Percentiles rank a stretch among this genome's conserved stretches.
phyloP scores from a whole-genome alignment of 257 asterid species.

The Mentha longifolia region DNA sequence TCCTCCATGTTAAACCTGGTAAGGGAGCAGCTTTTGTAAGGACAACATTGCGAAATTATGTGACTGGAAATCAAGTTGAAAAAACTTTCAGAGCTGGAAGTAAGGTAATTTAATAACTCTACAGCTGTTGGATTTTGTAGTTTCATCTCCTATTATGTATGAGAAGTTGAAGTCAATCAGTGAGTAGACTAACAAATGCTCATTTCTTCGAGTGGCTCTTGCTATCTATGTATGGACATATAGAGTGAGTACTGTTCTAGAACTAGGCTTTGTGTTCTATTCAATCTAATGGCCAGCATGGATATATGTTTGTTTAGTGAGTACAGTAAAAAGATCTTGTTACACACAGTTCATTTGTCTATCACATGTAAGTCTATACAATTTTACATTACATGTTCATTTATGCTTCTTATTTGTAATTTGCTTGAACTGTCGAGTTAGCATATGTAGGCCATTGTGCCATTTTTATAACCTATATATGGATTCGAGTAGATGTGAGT shows the following conservation, averaged over 20 bases:
- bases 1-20: slow-evolving; percentile 98
- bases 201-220: background rate
- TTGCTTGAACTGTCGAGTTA: background rate
- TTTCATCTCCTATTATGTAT: background rate
- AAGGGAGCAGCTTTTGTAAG: slow-evolving; percentile 96
- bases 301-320: slow-evolving; percentile 2
- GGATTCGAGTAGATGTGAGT: background rate
- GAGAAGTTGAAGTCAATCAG: slow-evolving; percentile 2
- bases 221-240: background rate
- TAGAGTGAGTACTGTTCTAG: background rate
- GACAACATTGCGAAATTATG: slow-evolving; percentile 76
- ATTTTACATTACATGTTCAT: background rate
- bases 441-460: background rate
- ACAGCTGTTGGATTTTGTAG: slow-evolving; percentile 21
- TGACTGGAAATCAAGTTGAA: slow-evolving; percentile 83
- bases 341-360: background rate
- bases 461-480: background rate
- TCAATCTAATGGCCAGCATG: slow-evolving; percentile 9
- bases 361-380: background rate
- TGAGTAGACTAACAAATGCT: slow-evolving; percentile 11
- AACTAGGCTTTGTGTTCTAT: background rate
- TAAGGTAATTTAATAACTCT: slow-evolving; percentile 56
- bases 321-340: background rate
- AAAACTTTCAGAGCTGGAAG: slow-evolving; percentile 97
- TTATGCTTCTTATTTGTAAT: background rate